Evolutionary conservation across 495 filamentous ascomycete species (phyloP).

Genomic region (Hypomontagnella submonticulosa): DNA sequence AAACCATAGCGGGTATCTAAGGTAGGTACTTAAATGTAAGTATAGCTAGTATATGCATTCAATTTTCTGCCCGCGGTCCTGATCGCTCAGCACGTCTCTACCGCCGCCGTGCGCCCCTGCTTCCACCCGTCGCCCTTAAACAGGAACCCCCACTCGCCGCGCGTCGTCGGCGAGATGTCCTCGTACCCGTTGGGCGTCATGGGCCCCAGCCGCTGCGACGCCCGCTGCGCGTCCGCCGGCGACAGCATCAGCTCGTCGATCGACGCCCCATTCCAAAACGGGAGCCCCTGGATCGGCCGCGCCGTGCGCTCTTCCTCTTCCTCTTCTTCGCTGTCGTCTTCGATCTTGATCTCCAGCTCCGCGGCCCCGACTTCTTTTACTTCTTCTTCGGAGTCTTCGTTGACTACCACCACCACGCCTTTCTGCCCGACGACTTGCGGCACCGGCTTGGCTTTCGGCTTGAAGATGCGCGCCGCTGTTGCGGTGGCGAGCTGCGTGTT

Average conservation of each 20-base stretch:
- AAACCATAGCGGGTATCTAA: slow-evolving; percentile 19
- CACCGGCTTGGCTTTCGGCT: slow-evolving; percentile 33
- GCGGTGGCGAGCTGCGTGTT: slow-evolving; percentile 52
- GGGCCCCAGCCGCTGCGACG: slow-evolving; percentile 48
- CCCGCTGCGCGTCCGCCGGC: slow-evolving; percentile 31
- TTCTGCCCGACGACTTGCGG: neutral
- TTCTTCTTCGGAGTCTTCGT: neutral
- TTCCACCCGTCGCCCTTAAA: slow-evolving; percentile 58
- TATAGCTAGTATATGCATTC: neutral
- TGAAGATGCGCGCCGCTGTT: slow-evolving; percentile 31
- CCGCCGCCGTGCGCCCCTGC: slow-evolving; percentile 48
- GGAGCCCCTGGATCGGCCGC: slow-evolving; percentile 44
- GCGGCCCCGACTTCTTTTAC: neutral
- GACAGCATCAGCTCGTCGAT: slow-evolving; percentile 53
- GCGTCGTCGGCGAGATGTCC: slow-evolving; percentile 65
- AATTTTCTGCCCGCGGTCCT: neutral
- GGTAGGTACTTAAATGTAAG: neutral
- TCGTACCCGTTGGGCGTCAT: slow-evolving; percentile 65
- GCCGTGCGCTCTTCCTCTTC: slow-evolving; percentile 52
- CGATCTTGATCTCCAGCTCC: slow-evolving; percentile 34
- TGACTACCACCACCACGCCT: neutral
- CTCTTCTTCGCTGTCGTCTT: neutral
- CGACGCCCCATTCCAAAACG: slow-evolving; percentile 43
- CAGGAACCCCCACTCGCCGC: slow-evolving; percentile 66
- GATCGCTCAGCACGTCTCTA: slow-evolving; percentile 52